Conservation (phyloP, 306 rosid genomes). For the Trifolium repens region DNA sequence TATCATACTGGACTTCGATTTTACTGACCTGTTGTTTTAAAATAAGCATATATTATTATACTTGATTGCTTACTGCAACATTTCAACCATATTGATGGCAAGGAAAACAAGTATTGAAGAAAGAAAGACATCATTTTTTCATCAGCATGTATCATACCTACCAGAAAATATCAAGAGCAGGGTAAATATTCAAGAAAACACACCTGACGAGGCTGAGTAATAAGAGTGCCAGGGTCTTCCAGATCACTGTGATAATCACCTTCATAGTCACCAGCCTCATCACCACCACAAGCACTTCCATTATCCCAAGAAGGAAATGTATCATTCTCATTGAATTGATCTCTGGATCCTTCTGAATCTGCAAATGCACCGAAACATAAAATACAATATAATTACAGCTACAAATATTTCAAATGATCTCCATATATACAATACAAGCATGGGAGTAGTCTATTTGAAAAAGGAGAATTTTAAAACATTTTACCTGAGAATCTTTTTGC, state of each 20-base stretch:
- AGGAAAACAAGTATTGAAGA: background rate
- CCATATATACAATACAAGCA: background rate
- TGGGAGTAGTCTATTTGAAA: too few relatives aligned
- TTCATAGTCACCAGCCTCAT: constrained; percentile 58
- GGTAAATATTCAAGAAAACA: constrained; percentile 34
- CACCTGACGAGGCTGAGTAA: constrained; percentile 95
- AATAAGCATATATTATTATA: constrained; percentile 35
- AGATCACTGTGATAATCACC: constrained; percentile 66
- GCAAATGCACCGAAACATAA: constrained; percentile 31
- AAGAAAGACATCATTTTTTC: constrained; percentile 7
- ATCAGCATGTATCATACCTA: background rate
- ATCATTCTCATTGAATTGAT: constrained; percentile 57
- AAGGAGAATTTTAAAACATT: background rate
- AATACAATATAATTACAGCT: constrained; percentile 12
- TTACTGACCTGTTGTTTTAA: constrained; percentile 73
- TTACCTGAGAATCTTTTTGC: constrained; percentile 70
- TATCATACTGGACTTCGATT: constrained; percentile 91
- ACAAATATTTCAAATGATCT: constrained; percentile 20
- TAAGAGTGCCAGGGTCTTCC: constrained; percentile 74
- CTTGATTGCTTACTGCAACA: constrained; percentile 26
- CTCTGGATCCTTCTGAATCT: constrained; percentile 68
- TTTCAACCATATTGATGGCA: constrained; percentile 11
- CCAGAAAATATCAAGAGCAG: background rate
- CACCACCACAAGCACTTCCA: constrained; percentile 61
- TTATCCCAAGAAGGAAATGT: constrained; percentile 67